phyloP scores from a whole-genome alignment of 371 early-diverging fungal species.

The Amoeboaphelidium protococcarum region DNA sequence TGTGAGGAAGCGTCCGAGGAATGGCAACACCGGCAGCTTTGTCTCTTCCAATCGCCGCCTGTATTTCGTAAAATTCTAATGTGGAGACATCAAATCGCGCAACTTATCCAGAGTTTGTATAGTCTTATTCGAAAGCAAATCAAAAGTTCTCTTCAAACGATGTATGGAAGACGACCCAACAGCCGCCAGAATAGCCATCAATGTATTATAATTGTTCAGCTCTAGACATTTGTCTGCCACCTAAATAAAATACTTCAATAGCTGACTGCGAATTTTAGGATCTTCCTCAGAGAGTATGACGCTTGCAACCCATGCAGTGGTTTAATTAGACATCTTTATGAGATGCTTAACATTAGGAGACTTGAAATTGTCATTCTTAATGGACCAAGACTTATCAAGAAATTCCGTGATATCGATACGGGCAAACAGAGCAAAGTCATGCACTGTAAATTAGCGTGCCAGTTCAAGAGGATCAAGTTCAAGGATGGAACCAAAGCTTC shows the following conservation, averaged over 20 bases:
- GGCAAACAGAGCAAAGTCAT: conserved; percentile 48
- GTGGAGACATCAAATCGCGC: conserved; percentile 1
- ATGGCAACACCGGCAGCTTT: conserved; percentile 45
- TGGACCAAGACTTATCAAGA: conserved; percentile 65
- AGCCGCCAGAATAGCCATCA: conserved; percentile 68
- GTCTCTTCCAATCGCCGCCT: conserved; percentile 28
- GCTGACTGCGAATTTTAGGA: conserved; percentile 33
- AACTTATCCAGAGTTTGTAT: conserved; percentile 6
- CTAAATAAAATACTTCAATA: conserved; percentile 52
- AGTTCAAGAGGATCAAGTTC: conserved; percentile 76
- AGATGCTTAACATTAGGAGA: conserved; percentile 36
- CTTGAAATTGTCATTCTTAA: conserved; percentile 24
- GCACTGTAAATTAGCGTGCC: conserved; percentile 71
- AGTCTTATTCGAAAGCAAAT: conserved; percentile 11
- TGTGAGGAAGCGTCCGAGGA: conserved; percentile 50
- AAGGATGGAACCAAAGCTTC: conserved; percentile 23
- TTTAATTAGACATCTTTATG: conserved; percentile 34
- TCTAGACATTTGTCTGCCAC: conserved; percentile 47
- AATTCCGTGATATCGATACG: conserved; percentile 60
- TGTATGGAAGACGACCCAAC: conserved; percentile 63
- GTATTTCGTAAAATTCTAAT: conserved; percentile 43
- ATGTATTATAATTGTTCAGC: conserved; percentile 73
- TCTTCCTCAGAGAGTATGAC: conserved; percentile 51
- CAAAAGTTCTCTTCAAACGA: conserved; percentile 67
- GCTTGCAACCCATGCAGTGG: conserved; percentile 68